Base-by-base conservation (phyloP, 1,284 basidiomycete species). In the Cerioporus squamosus region DNA sequence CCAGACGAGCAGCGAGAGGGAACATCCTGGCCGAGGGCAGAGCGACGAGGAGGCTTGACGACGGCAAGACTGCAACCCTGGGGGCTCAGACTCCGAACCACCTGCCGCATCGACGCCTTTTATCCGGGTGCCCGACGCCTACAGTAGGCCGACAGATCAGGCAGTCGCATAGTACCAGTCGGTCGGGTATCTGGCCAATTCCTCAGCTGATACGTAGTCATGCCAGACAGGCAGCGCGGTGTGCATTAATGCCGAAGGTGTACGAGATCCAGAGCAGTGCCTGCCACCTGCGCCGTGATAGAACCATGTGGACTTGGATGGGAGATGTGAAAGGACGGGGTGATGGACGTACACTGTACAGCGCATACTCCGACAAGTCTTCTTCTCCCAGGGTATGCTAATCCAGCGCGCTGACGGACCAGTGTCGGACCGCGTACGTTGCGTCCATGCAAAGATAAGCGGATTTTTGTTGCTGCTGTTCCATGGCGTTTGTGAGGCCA, bases 1-100 rank as follows among this genome's bases (percentile, higher is more conserved):
- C 54, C 38, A 61, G 44, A 43, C 55, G 55, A 22, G 44, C 33
- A 39, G 57, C 36, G 48, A 38, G 44, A 20, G 45, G 26, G 51
- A 44, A 44, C 56, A 60, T 59, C 36, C 47, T 49, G 56, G 24
- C 10, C 24, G 23, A 39, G 24, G 24, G 24, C 31, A 38, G 40
- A 42, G 40, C 20, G 33, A 18, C 23, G 31, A 42, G 23, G 23
- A 36, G 22, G 39, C 31, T 18, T n/a, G 36, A 20, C n/a, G 36
- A 49, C 22, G 8, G 24, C 5, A 12, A 6, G 23, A 26, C 24
- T 23, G 9, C 15, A 26, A 18, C 14, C 31, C 43, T 24, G 43
- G 43, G 22, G 48, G 38, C 18, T 42, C 23, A 36, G 45, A 29
- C 45, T 46, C 2, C 14, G 17, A n/a, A 23, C 18, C 15, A 15